Percentiles rank a stretch among this genome's conserved stretches.
phyloP scores from a whole-genome alignment of 2,329 filamentous ascomycete genomes.

The Colletotrichum shisoi region DNA sequence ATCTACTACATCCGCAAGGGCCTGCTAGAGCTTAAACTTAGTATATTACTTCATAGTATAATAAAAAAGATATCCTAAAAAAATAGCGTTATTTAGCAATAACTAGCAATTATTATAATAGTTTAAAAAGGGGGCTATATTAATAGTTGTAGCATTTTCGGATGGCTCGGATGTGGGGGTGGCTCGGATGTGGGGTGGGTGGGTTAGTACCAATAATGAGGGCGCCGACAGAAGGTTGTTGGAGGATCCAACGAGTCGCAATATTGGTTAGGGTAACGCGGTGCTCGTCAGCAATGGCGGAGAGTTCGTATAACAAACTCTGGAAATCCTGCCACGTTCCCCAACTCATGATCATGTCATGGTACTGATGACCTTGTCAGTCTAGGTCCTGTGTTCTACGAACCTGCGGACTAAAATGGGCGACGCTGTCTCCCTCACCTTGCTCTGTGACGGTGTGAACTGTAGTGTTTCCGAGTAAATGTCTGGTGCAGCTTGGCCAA shows the following conservation, averaged over 20 bases:
- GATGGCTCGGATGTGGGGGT: too few species aligned
- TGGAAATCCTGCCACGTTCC: conserved; percentile 23
- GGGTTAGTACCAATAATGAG: conserved; percentile 11
- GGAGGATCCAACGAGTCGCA: conserved; percentile 23
- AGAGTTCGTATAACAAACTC: conserved; percentile 1
- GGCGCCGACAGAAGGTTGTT: conserved; percentile 15
- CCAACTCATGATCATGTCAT: conserved; percentile 23
- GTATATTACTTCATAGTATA: too few species aligned
- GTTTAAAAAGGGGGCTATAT: too few species aligned
- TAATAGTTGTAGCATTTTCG: too few species aligned
- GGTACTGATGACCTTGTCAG: not conserved
- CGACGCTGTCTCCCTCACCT: not conserved
- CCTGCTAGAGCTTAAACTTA: too few species aligned
- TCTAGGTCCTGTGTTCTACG: not conserved
- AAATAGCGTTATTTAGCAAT: too few species aligned
- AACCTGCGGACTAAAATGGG: not conserved
- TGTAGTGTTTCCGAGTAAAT: conserved; percentile 4
- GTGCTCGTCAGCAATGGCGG: not conserved
- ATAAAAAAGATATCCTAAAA: too few species aligned
- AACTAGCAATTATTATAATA: too few species aligned
- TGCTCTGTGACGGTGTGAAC: conserved; percentile 22
- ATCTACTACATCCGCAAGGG: too few species aligned
- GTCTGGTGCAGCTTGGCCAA: conserved; percentile 9
- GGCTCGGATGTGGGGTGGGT: too few species aligned
- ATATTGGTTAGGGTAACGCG: not conserved